phyloP scores from a whole-genome alignment of 2,329 filamentous ascomycete genomes.

The Scolecobasidium constrictum region DNA sequence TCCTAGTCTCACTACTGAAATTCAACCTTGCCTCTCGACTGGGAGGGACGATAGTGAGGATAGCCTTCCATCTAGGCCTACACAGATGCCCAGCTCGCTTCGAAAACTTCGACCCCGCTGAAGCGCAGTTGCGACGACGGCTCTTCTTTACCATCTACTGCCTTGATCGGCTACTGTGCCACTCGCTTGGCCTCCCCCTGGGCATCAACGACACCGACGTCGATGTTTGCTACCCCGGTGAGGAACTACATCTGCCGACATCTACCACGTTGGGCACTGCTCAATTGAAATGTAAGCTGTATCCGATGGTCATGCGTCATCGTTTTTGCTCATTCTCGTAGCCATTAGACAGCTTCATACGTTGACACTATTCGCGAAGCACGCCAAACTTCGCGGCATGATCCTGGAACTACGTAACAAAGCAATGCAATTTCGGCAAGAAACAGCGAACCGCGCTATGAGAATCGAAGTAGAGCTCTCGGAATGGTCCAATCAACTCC shows the following conservation, averaged over 20 bases:
- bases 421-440: constrained; percentile 34
- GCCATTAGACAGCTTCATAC: constrained; percentile 13
- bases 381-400: constrained; percentile 38
- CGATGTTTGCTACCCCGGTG: constrained; percentile 44
- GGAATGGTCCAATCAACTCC: constrained; percentile 44
- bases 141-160: constrained; percentile 49
- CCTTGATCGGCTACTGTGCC: constrained; percentile 44
- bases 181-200: constrained; percentile 44
- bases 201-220: constrained; percentile 46
- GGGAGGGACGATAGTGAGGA: constrained; percentile 43
- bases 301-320: too few relatives aligned
- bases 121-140: constrained; percentile 38
- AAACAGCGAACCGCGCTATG: constrained; percentile 31
- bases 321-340: too few relatives aligned
- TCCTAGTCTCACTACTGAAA: constrained; percentile 44
- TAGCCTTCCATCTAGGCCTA: constrained; percentile 47
- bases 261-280: constrained; percentile 12
- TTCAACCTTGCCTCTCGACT: constrained; percentile 47
- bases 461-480: constrained; percentile 39
- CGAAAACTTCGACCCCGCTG: constrained; percentile 36
- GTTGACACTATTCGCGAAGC: constrained; percentile 30
- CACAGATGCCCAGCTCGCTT: constrained; percentile 46
- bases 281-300: too few relatives aligned
- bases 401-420: constrained; percentile 44
- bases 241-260: constrained; percentile 32